phyloP scores from a whole-genome alignment of 768 basidiomycete genomes.

The Lactifluus rugatus region DNA sequence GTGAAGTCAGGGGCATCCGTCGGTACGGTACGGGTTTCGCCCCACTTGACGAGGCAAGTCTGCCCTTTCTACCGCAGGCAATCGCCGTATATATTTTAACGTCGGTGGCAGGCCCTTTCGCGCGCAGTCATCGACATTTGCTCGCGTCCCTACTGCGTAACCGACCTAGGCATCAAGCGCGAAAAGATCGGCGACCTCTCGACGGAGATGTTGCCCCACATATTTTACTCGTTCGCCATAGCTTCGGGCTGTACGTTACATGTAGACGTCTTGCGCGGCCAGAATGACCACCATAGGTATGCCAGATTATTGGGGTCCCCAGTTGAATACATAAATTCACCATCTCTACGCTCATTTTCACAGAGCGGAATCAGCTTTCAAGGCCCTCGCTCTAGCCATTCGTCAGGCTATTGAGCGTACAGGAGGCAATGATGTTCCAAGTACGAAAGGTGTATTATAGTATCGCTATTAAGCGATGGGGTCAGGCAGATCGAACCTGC shows the following conservation, averaged over 20 bases:
- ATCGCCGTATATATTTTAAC: background rate
- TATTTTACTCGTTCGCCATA: slow-evolving; percentile 97
- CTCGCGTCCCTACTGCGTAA: slow-evolving; percentile 91
- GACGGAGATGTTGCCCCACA: slow-evolving; percentile 96
- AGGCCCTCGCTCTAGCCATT: slow-evolving; percentile 92
- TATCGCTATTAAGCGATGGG: background rate
- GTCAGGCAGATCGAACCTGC: background rate
- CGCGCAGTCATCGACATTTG: slow-evolving; percentile 98
- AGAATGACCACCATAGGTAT: slow-evolving; percentile 97
- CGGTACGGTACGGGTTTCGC: slow-evolving; percentile 96
- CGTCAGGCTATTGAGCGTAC: slow-evolving; percentile 89
- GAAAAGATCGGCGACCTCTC: slow-evolving; percentile 94
- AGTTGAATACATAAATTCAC: background rate
- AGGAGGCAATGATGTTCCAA: slow-evolving; percentile 84
- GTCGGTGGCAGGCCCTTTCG: slow-evolving; percentile 64
- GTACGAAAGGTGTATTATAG: slow-evolving; percentile 90
- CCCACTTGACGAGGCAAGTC: slow-evolving; percentile 84
- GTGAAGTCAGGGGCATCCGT: slow-evolving; percentile 88
- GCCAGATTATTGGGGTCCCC: slow-evolving; percentile 19
- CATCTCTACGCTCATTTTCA: background rate
- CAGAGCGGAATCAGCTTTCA: slow-evolving; percentile 97
- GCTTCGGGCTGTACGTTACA: slow-evolving; percentile 91
- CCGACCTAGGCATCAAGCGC: slow-evolving; percentile 76
- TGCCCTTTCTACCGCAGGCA: background rate
- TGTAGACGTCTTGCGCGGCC: slow-evolving; percentile 86